Conservation (phyloP, 2,329 filamentous ascomycete species). For the Curvularia hawaiiensis region DNA sequence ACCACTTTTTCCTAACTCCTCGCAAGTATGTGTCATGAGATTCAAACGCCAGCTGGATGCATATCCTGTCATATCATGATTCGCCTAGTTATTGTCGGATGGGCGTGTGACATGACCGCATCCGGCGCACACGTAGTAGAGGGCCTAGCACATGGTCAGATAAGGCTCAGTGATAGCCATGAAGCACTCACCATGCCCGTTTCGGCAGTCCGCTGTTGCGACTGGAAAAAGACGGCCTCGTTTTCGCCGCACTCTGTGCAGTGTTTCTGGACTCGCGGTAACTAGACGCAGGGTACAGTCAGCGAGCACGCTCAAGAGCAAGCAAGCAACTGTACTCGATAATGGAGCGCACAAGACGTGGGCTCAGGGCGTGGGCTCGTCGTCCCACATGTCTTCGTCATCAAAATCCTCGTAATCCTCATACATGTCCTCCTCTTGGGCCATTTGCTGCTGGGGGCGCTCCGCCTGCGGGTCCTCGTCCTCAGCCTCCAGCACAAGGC, state of each 20-base stretch:
- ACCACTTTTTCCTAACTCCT: conserved; percentile 33
- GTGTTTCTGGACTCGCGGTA: conserved; percentile 83
- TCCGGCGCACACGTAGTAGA: conserved; percentile 79
- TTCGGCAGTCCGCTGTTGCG: conserved; percentile 93
- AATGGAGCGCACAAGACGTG: conserved; percentile 14
- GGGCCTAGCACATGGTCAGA: conserved; percentile 47
- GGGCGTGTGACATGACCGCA: conserved; percentile 82
- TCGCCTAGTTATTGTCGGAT: conserved; percentile 15
- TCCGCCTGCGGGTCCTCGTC: conserved; percentile 38
- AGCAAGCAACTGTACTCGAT: conserved; percentile 40
- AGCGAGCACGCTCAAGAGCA: conserved; percentile 47
- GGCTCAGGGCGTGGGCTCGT: conserved; percentile 39
- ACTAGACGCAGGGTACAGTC: conserved; percentile 62
- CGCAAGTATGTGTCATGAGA: conserved; percentile 28
- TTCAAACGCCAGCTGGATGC: conserved; percentile 43
- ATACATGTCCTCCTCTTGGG: conserved; percentile 14
- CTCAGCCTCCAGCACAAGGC: conserved; percentile 53
- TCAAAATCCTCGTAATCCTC: conserved; percentile 31
- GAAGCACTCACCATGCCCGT: conserved; percentile 85
- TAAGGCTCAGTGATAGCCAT: not conserved
- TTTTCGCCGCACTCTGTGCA: conserved; percentile 85
- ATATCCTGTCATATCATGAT: conserved; percentile 16
- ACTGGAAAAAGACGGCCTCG: conserved; percentile 98
- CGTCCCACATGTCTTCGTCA: conserved; percentile 38
- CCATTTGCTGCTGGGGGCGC: conserved; percentile 24